A percentile compares a stretch with the other conserved stretches of the same genome.
phyloP scores from a whole-genome alignment of 352 stramenopile species.

The Ophiocytium majus region DNA sequence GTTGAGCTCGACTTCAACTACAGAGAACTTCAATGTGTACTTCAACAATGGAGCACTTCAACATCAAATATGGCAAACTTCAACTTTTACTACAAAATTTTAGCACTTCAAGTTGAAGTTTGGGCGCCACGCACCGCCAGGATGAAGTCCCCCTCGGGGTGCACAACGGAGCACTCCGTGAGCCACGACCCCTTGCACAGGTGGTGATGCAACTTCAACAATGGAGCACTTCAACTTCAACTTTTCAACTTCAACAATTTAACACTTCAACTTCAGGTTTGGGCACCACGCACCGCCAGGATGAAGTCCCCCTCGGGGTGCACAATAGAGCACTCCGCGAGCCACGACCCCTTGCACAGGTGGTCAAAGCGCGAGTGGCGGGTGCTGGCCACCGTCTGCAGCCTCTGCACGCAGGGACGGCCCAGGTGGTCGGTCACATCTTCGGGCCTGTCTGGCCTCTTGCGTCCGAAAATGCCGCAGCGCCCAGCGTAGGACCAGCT shows the following conservation, averaged over 20 bases:
- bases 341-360: slow-evolving; percentile 43
- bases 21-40: too few relatives aligned
- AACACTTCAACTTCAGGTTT: neutral
- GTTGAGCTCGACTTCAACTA: too few relatives aligned
- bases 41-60: too few relatives aligned
- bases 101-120: too few relatives aligned
- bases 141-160: slow-evolving; percentile 56
- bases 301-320: slow-evolving; percentile 56
- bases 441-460: slow-evolving; percentile 42
- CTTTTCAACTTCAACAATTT: neutral
- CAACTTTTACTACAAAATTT: too few relatives aligned
- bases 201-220: slow-evolving; percentile 23
- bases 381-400: slow-evolving; percentile 39
- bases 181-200: slow-evolving; percentile 47
- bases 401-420: slow-evolving; percentile 25
- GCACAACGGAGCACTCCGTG: slow-evolving; percentile 43
- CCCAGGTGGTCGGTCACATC: slow-evolving; percentile 39
- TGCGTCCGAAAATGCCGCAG: slow-evolving; percentile 36
- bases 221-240: too few relatives aligned
- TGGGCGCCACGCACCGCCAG: slow-evolving; percentile 34
- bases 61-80: too few relatives aligned
- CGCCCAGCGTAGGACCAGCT: slow-evolving; percentile 46
- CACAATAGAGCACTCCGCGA: slow-evolving; percentile 46
- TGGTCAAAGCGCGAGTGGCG: slow-evolving; percentile 51
- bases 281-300: slow-evolving; percentile 31